Base-by-base conservation (phyloP, 495 filamentous ascomycete genomes). In the Penicillium crystallinum region DNA sequence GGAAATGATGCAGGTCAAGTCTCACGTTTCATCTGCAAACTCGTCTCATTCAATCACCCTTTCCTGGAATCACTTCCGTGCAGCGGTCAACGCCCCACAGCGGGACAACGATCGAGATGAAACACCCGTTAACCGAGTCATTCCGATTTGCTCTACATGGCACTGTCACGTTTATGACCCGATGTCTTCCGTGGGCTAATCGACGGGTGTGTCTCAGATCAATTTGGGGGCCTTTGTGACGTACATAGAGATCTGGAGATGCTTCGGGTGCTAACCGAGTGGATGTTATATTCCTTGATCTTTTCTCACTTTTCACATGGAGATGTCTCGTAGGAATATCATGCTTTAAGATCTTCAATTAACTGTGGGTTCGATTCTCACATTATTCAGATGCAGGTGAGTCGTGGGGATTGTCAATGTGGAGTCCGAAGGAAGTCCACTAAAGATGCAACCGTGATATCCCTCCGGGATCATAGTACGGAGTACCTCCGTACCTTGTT, bases 101-200 rank as follows among this genome's bases (percentile, higher is more conserved):
- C 59, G 62, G 62, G 54, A 59, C 59, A 60, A 56, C 53, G 59
- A 63, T 57, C 57, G 50, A 51, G 50, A 60, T 59, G 54, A 63
- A 63, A 63, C 56, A 57, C 53, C 43, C 55, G 43, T 11, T 49
- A 63, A 49, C 62, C 62, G 62, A 65, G 56, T 8, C 46, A 41
- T 63, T 65, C 62, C 62, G 62, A 65, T 65, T 65, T 65, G 62
- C 46, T 60, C 48, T 50, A 11, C 10, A 21, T 31, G 23, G 12
- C 36, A 49, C 56, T 56, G 49, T 46, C 50, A 41, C 38, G 15
- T 22, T 42, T 35, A 42, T 56, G 47, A 65, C 49, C 54, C 57
- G 62, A 49, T 41, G 56, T 34, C 17, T 49, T 56, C 59, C 56
- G 62, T 38, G 22, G 44, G 34, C 49, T 57, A 56, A 53, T 54